These are phyloP conservation scores for Carex parvula DNA, from an alignment of 176 grass and related monocot genomes.

Conservation along the genomic window DNA sequence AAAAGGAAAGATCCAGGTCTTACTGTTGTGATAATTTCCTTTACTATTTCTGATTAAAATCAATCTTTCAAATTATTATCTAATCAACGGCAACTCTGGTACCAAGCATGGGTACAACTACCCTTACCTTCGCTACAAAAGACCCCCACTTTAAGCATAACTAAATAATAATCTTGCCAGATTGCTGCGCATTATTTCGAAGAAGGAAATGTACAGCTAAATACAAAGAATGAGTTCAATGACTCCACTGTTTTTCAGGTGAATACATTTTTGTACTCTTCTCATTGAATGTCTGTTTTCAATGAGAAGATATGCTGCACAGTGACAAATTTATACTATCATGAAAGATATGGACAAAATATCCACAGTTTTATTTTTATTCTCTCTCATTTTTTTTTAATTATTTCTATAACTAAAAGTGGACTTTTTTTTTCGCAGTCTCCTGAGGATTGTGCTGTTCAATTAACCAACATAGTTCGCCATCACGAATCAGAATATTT, in stretches of 20 bases:
- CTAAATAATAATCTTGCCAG: constrained; percentile 42
- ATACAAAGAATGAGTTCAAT: constrained; percentile 74
- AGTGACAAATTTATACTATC: background rate
- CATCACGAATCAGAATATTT: constrained; percentile 76
- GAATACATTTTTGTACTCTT: constrained; percentile 1
- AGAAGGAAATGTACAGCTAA: constrained; percentile 99
- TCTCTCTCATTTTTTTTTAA: background rate
- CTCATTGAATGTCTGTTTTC: background rate
- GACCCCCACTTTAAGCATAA: background rate
- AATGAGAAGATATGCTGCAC: background rate
- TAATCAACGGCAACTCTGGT: background rate
- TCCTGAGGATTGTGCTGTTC: constrained; percentile 62
- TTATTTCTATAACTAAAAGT: background rate
- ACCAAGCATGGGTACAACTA: background rate
- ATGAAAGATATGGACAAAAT: background rate
- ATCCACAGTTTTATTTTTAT: background rate
- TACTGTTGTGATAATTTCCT: constrained; percentile 28
- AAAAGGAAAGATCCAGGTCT: constrained; percentile 94
- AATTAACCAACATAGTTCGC: constrained; percentile 64
- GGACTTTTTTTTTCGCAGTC: constrained; percentile 49
- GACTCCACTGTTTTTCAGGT: constrained; percentile 87
- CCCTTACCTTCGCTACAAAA: background rate
- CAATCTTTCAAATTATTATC: background rate
- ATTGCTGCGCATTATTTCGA: constrained; percentile 98
- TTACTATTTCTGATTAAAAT: constrained; percentile 23